Base-by-base conservation (phyloP, 1,284 basidiomycete species). In the Sporisorium scitamineum region DNA sequence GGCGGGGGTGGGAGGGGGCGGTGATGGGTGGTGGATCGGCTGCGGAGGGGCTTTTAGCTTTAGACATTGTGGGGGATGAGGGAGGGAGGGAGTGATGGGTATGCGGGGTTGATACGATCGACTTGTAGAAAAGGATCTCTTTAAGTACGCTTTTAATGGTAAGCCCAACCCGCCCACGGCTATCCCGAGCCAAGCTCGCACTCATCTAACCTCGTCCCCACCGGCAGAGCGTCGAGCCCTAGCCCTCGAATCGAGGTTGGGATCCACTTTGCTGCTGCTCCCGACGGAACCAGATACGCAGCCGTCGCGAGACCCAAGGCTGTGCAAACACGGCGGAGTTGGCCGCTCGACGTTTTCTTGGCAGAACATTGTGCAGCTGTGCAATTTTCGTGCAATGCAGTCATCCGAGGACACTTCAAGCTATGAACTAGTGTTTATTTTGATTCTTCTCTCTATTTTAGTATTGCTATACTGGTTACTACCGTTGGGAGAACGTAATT, bases 1-100 rank as follows among this genome's bases (percentile, higher is more conserved):
- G 72, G 72, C 10, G 57, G 59, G 2, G 68, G 63, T 5, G 68
- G 37, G n/a, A 71, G 64, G 10, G 52, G 42, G 51, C 57, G 16
- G 31, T 55, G 42, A 44, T 32, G 11, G 54, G 42, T 14, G 42
- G 42, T 8, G 51, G 31, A 24, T 13, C 32, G 3, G 27, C 26
- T 29, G 22, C 10, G 3, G 42, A 22, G 20, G 44, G 22, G 10
- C 11, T 4, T 18, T 27, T 47, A 7, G 16, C 11, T 47, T n/a
- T n/a, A n/a, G n/a, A 27, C 45, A 47, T 47, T 2, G 45, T 29
- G 2, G 22, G 11, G 44, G 13, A 27, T 27, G 26, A 41, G 39
- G 20, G 18, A 11, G 18, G 3, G 39, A 41, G n/a, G n/a, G n/a
- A n/a, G n/a, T n/a, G n/a, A n/a, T n/a, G n/a, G n/a, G n/a, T n/a